These are phyloP conservation scores for Cordyceps militaris DNA, from an alignment of 2,329 filamentous ascomycete genomes.

Conservation along the genomic window DNA sequence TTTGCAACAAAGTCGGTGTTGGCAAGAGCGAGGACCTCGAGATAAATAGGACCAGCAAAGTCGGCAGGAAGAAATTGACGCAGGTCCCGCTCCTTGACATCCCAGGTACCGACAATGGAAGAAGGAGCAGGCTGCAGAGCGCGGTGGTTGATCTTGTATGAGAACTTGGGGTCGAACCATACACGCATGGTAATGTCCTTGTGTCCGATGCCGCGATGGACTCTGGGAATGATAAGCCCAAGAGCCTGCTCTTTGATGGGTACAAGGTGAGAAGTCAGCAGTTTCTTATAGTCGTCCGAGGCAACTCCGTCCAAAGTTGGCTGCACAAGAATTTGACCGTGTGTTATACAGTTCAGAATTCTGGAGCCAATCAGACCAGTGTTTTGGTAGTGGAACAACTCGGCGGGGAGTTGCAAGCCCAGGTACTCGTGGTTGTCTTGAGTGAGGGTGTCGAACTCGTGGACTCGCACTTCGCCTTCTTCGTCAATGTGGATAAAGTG, in stretches of 20 bases:
- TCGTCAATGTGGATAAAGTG: conserved; percentile 78
- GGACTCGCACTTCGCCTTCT: conserved; percentile 68
- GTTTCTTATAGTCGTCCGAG: conserved; percentile 70
- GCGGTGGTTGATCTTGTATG: conserved; percentile 60
- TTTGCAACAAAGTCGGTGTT: conserved; percentile 62
- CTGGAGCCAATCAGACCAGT: conserved; percentile 73
- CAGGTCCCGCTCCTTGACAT: conserved; percentile 55
- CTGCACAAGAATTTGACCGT: conserved; percentile 67
- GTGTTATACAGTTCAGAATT: conserved; percentile 74
- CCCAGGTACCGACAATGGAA: conserved; percentile 56
- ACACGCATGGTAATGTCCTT: conserved; percentile 70
- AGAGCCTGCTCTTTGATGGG: conserved; percentile 70
- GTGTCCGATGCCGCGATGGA: conserved; percentile 77
- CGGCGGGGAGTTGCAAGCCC: conserved; percentile 80
- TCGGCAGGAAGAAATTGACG: conserved; percentile 40
- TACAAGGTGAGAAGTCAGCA: conserved; percentile 68
- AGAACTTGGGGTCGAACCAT: conserved; percentile 73
- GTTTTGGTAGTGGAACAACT: conserved; percentile 85
- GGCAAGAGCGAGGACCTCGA: conserved; percentile 60
- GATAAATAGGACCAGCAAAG: conserved; percentile 37
- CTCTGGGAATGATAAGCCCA: conserved; percentile 67
- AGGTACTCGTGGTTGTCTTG: conserved; percentile 83
- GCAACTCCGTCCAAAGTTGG: conserved; percentile 82
- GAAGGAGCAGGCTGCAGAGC: conserved; percentile 40
- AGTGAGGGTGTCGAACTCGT: conserved; percentile 67